Evolutionary conservation across 108 stramenopile species (phyloP).

Genomic region (Mediolabrus comicus): DNA sequence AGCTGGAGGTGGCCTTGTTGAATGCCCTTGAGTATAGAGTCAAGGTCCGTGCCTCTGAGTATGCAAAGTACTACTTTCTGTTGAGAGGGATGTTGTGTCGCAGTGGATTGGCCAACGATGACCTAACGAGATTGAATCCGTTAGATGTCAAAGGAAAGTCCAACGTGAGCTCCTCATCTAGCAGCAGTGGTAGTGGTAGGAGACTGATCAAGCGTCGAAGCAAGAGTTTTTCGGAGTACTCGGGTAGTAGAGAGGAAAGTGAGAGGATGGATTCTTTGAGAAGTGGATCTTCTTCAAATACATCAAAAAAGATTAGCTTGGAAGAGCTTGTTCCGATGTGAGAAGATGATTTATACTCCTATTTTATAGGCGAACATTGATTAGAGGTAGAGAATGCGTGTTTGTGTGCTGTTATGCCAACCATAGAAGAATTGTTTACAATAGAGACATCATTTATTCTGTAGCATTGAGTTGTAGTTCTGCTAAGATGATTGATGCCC

Average conservation of each 20-base stretch:
- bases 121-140: slow-evolving; percentile 52
- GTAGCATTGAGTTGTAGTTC: too few relatives aligned
- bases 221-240: background rate
- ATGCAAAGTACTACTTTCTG: slow-evolving; percentile 97
- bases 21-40: slow-evolving; percentile 78
- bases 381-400: too few relatives aligned
- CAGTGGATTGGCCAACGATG: slow-evolving; percentile 68
- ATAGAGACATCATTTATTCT: too few relatives aligned
- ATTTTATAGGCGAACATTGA: too few relatives aligned
- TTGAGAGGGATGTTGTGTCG: slow-evolving; percentile 81
- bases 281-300: background rate
- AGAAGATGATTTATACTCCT: too few relatives aligned
- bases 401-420: too few relatives aligned
- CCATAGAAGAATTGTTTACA: too few relatives aligned
- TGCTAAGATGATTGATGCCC: too few relatives aligned
- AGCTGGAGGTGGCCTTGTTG: slow-evolving; percentile 84
- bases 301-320: too few relatives aligned
- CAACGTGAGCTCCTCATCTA: background rate
- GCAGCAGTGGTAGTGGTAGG: background rate
- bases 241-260: background rate
- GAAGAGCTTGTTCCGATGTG: slow-evolving; percentile 2
- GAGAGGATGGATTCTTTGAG: background rate
- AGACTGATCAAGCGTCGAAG: background rate
- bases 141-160: slow-evolving; percentile 74
- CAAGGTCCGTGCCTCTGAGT: slow-evolving; percentile 90